phyloP scores from a whole-genome alignment of 2,329 filamentous ascomycete genomes.

The Chalaropsis thielavioides region DNA sequence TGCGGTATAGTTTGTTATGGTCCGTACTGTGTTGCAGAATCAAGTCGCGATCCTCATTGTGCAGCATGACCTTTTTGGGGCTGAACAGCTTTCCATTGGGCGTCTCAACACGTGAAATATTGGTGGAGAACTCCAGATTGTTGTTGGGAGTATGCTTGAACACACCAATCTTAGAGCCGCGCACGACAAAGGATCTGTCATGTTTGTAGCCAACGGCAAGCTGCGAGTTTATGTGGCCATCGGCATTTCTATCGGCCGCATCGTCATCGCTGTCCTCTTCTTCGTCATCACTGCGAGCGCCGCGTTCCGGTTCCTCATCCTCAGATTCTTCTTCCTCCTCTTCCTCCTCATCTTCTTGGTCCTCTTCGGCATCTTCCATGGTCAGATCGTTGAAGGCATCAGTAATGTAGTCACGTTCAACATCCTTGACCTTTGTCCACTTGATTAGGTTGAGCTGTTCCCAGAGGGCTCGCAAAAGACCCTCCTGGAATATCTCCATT shows the following conservation, averaged over 20 bases:
- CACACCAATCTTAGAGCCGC: conserved; percentile 94
- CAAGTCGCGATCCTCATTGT: conserved; percentile 79
- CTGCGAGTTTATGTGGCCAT: conserved; percentile 81
- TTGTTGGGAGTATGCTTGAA: conserved; percentile 95
- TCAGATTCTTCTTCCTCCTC: conserved; percentile 41
- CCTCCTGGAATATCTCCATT: conserved; percentile 79
- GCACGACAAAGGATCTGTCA: conserved; percentile 90
- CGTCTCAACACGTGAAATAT: conserved; percentile 89
- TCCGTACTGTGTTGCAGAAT: conserved; percentile 72
- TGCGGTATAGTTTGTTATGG: conserved; percentile 83
- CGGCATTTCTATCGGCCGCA: conserved; percentile 48
- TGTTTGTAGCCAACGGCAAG: conserved; percentile 94
- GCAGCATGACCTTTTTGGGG: conserved; percentile 93
- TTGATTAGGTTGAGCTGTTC: conserved; percentile 89
- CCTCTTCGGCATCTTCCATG: conserved; percentile 59
- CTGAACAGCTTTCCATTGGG: conserved; percentile 77
- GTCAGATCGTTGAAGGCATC: conserved; percentile 90
- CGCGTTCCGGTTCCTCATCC: conserved; percentile 35
- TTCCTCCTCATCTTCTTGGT: conserved; percentile 33
- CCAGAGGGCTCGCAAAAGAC: conserved; percentile 90
- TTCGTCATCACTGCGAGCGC: conserved; percentile 60
- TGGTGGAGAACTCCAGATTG: conserved; percentile 87
- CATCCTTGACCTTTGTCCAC: conserved; percentile 84
- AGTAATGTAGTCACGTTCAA: conserved; percentile 84
- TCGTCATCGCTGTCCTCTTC: conserved; percentile 56